phyloP scores from a whole-genome alignment of 176 grass and related monocot species.

The Juncus inflexus region DNA sequence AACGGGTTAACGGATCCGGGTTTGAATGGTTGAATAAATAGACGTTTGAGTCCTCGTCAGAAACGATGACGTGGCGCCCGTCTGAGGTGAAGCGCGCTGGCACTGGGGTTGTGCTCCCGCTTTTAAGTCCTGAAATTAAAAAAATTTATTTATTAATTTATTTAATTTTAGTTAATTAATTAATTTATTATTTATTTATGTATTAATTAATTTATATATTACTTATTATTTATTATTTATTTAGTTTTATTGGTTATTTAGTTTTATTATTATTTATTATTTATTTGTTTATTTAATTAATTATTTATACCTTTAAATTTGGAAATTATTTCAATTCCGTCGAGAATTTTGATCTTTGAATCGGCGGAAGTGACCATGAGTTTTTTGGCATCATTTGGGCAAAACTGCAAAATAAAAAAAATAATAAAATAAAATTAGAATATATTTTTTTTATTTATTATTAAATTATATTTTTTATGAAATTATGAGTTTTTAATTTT shows the following conservation, averaged over 20 bases:
- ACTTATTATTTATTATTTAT: background rate
- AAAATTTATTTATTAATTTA: background rate
- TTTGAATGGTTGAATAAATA: slow-evolving; percentile 70
- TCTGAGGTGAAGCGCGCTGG: slow-evolving; percentile 64
- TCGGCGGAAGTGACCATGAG: slow-evolving; percentile 86
- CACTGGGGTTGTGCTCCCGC: slow-evolving; percentile 42
- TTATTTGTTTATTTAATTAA: background rate
- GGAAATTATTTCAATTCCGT: slow-evolving; percentile 56
- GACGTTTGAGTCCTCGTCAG: slow-evolving; percentile 72
- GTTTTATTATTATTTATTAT: slow-evolving; percentile 4
- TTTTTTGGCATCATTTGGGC: slow-evolving; percentile 50
- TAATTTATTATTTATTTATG: slow-evolving; percentile 20
- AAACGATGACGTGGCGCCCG: slow-evolving; percentile 62
- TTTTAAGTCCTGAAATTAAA: slow-evolving; percentile 49
- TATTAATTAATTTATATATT: no score
- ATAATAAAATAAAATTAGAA: slow-evolving; percentile 28
- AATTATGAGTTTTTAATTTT: slow-evolving; percentile 11
- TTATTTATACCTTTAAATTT: slow-evolving; percentile 82
- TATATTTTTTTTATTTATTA: background rate
- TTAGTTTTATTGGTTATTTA: background rate
- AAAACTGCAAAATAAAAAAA: slow-evolving; percentile 49
- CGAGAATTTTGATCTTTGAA: slow-evolving; percentile 75
- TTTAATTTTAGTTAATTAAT: background rate
- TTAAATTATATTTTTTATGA: background rate
- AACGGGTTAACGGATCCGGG: slow-evolving; percentile 46